Conservation (phyloP, 805 yeast genomes). For the Hyphopichia homilentoma region DNA sequence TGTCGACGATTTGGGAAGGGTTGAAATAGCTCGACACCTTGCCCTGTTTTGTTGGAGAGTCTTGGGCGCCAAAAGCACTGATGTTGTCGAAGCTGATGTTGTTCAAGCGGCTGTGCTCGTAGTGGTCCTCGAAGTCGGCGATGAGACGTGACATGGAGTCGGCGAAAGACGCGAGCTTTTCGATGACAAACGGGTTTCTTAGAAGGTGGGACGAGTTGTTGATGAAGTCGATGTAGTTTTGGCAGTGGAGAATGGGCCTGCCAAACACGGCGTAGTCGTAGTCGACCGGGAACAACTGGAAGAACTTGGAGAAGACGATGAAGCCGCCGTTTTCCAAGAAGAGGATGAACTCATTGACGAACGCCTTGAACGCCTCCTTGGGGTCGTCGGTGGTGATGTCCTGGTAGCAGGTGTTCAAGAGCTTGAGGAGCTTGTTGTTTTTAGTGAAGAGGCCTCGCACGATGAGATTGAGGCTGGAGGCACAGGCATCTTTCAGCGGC, state of each 20-base stretch:
- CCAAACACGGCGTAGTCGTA: slow-evolving; percentile 17
- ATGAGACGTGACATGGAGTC: slow-evolving; percentile 14
- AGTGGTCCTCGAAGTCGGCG: slow-evolving; percentile 8
- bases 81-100: slow-evolving; percentile 34
- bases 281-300: slow-evolving; percentile 11
- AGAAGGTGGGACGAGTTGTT: slow-evolving; percentile 15
- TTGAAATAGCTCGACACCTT: slow-evolving; percentile 38
- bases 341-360: slow-evolving; percentile 34
- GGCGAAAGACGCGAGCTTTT: slow-evolving; percentile 18
- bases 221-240: slow-evolving; percentile 26
- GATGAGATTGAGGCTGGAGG: slow-evolving; percentile 24
- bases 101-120: slow-evolving; percentile 18
- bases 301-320: slow-evolving; percentile 31
- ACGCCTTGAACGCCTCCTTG: slow-evolving; percentile 28
- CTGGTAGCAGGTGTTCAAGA: slow-evolving; percentile 11
- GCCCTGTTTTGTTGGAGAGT: slow-evolving; percentile 2
- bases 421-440: slow-evolving; percentile 24
- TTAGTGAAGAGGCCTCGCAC: slow-evolving; percentile 39
- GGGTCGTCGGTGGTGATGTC: slow-evolving; percentile 17
- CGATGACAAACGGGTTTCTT: slow-evolving; percentile 38
- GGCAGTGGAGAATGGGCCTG: slow-evolving; percentile 30
- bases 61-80: slow-evolving; percentile 25
- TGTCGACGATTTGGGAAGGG: slow-evolving; percentile 29
- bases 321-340: slow-evolving; percentile 37
- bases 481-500: slow-evolving; percentile 22